phyloP scores from a whole-genome alignment of 1,139 yeast species.

The Groenewaldozyma auringiensis region DNA sequence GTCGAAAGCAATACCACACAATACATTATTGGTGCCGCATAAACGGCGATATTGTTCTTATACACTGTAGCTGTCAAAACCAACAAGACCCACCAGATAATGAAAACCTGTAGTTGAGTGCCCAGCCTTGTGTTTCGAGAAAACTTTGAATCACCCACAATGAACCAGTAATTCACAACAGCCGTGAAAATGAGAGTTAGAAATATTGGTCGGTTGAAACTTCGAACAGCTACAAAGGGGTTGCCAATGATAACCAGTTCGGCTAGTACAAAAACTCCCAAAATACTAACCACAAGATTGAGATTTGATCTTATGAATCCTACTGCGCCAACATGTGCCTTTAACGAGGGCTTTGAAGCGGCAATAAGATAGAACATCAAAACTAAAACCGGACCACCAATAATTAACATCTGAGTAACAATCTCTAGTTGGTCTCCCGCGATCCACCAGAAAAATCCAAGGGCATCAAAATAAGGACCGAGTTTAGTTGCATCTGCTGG shows the following conservation, averaged over 20 bases:
- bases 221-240: conserved; percentile 54
- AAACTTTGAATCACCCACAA: conserved; percentile 50
- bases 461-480: conserved; percentile 56
- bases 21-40: conserved; percentile 24
- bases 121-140: conserved; percentile 69
- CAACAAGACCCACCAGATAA: conserved; percentile 50
- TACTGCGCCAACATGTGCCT: neutral
- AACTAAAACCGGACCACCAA: conserved; percentile 48
- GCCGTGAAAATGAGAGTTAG: conserved; percentile 40
- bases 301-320: conserved; percentile 53
- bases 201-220: conserved; percentile 41
- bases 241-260: conserved; percentile 38
- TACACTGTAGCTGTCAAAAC: conserved; percentile 41
- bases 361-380: conserved; percentile 35
- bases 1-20: neutral
- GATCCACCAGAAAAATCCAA: conserved; percentile 51
- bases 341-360: conserved; percentile 30
- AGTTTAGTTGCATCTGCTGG: conserved; percentile 24
- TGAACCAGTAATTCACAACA: conserved; percentile 46
- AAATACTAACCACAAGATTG: conserved; percentile 41
- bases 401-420: conserved; percentile 44
- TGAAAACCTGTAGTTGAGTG: conserved; percentile 50
- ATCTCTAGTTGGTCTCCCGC: conserved; percentile 42
- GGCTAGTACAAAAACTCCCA: conserved; percentile 34
- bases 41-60: conserved; percentile 46